Base-by-base conservation (phyloP, 2,329 filamentous ascomycete species). In the Fusarium sterilihyphosum region DNA sequence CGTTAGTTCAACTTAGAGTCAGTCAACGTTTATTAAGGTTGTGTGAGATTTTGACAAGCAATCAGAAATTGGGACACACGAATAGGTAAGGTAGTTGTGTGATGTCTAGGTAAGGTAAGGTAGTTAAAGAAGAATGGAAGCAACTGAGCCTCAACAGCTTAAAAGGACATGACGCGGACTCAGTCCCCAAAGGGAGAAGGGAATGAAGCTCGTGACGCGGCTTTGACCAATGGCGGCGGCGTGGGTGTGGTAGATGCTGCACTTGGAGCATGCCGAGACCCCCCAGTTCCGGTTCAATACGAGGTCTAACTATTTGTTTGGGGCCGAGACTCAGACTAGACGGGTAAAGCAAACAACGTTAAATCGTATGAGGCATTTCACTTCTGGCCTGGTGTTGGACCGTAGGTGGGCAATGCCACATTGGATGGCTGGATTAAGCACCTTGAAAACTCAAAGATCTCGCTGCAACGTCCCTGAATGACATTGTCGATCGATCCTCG, bases 181-280 rank as follows among this genome's bases (percentile, higher is more conserved):
- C 54, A 29, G 63, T 37, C 71, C 57, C 62, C 69, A 49, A 70
- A 50, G 46, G 54, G 62, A 62, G 61, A 62, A 54, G 49, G 65
- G 63, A 40, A 52, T 64, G 54, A 75, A 70, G 72, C 73, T 62
- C 65, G 73, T 75, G 73, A 75, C 73, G 73, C 73, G 73, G 73
- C 61, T 58, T 61, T 33, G 61, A 35, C 72, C 72, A 74, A 74
- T 75, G 56, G 35, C 29, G 46, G 68, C 13, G 46, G 68, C 13
- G 37, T 56, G n/a, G 46, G 50, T 73, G 66, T 71, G 61, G 66
- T 62, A 60, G 65, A 61, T 67, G 70, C 73, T 68, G 69, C 61
- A 70, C 73, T 69, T 72, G 71, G 47, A 66, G 49, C 40, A 60
- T 54, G 73, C 73, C 73, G 73, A 75, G 69, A 38, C 29, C 69